These are phyloP conservation scores for Gossypium anomalum DNA, from an alignment of 345 rosid genomes.

Conservation along the genomic window DNA sequence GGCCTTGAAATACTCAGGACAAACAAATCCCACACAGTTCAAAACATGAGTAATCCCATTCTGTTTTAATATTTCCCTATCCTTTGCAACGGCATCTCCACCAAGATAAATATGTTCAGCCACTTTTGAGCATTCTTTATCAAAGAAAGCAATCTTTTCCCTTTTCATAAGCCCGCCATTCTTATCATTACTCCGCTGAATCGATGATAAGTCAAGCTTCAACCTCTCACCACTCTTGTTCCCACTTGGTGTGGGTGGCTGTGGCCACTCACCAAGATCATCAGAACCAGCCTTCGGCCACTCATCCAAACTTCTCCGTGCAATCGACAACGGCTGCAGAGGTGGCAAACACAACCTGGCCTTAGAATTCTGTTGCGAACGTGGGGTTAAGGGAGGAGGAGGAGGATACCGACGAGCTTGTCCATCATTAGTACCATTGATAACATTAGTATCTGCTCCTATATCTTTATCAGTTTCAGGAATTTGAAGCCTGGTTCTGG, in stretches of 20 bases:
- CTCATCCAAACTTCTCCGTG: conserved; percentile 91
- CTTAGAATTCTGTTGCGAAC: conserved; percentile 83
- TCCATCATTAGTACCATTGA: conserved; percentile 30
- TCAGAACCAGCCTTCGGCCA: conserved; percentile 99
- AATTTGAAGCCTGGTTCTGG: conserved; percentile 64
- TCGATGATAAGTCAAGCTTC: conserved; percentile 87
- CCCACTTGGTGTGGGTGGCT: conserved; percentile 83
- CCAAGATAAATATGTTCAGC: conserved; percentile 95
- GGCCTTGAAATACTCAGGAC: conserved; percentile 92
- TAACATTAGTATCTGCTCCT: conserved; percentile 40
- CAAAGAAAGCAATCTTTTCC: conserved; percentile 90
- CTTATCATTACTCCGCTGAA: conserved; percentile 58
- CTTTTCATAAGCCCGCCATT: conserved; percentile 74
- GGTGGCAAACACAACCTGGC: conserved; percentile 93
- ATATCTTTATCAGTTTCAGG: conserved; percentile 45
- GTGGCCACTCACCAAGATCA: conserved; percentile 96
- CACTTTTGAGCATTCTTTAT: conserved; percentile 94
- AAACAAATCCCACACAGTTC: conserved; percentile 95
- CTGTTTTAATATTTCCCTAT: conserved; percentile 68
- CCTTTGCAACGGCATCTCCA: conserved; percentile 94
- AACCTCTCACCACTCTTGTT: conserved; percentile 77
- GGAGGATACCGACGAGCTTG: conserved; percentile 54
- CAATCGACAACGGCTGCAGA: conserved; percentile 83
- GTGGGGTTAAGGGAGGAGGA: conserved; percentile 69
- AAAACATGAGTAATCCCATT: conserved; percentile 90